Evolutionary conservation across 345 rosid genomes (phyloP).

Genomic region (Bruguiera sexangula): DNA sequence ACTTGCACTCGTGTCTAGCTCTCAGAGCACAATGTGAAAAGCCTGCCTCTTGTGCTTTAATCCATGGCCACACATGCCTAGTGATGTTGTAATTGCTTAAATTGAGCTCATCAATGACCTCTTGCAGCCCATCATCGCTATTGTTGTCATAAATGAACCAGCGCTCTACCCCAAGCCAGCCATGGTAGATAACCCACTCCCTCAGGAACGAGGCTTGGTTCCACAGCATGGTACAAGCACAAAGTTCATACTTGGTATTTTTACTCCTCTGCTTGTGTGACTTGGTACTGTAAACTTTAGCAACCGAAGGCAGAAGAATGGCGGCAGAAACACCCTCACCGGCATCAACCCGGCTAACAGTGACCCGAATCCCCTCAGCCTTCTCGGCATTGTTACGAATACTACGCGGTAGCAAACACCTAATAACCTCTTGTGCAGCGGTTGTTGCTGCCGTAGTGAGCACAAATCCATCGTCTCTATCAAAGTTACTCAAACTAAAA

Average conservation of each 20-base stretch:
- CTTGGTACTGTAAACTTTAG: slow-evolving; percentile 38
- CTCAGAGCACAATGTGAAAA: slow-evolving; percentile 86
- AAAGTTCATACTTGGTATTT: slow-evolving; percentile 54
- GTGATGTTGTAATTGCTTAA: slow-evolving; percentile 58
- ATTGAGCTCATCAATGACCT: slow-evolving; percentile 57
- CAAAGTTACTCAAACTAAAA: slow-evolving; percentile 46
- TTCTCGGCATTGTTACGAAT: slow-evolving; percentile 44
- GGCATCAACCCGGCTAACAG: slow-evolving; percentile 25
- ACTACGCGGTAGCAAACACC: slow-evolving; percentile 73
- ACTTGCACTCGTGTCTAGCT: slow-evolving; percentile 72
- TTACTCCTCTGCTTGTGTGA: slow-evolving; percentile 23
- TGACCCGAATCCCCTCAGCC: slow-evolving; percentile 54
- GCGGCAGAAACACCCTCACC: slow-evolving; percentile 14
- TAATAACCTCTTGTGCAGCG: slow-evolving; percentile 88
- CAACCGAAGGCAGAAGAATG: slow-evolving; percentile 57
- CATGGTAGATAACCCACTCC: slow-evolving; percentile 89
- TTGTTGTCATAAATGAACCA: slow-evolving; percentile 99
- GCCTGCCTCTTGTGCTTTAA: slow-evolving; percentile 95
- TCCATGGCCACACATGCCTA: slow-evolving; percentile 93
- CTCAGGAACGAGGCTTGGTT: slow-evolving; percentile 75
- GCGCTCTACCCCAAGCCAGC: slow-evolving; percentile 86
- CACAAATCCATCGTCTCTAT: slow-evolving; percentile 38
- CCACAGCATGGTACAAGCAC: slow-evolving; percentile 94
- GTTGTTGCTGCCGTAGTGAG: slow-evolving; percentile 56
- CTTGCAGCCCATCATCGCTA: slow-evolving; percentile 65